Base-by-base conservation (phyloP, 2,329 filamentous ascomycete genomes). In the Coleophoma eucalyptorum region DNA sequence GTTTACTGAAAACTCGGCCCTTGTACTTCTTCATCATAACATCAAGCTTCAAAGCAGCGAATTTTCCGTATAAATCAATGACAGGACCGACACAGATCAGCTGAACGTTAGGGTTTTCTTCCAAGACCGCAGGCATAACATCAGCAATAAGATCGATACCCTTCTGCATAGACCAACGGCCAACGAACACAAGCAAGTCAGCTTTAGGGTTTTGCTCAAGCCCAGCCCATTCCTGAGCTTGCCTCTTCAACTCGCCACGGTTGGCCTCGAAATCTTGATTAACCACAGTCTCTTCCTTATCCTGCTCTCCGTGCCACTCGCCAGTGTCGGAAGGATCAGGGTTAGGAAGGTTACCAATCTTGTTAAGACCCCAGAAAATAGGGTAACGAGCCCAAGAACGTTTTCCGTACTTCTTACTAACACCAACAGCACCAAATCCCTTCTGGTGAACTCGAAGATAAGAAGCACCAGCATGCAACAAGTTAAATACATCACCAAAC, bases 141-240 rank as follows among this genome's bases (percentile, higher is more conserved):
- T 87, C 83, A n/a, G 83, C 83, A 57, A 87, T 86, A 45, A 87
- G 69, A 62, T 87, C 83, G 48, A 87, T 75, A 49, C 83, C 83
- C 65, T 87, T 87, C 60, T 87, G 83, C 73, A 84, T 79, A 8
- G 79, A 83, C 84, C 83, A 87, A 55, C 83, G 78, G 52, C 83
- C 83, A 43, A 87, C 83, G 58, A 87, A 87, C 7, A 87, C 83
- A 55, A 87, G 77, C 8, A 87, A 71, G 51, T 87, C 81, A 2
- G 84, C 83, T 37, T 81, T 72, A 1, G 81, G 77, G 55, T 83
- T 76, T 49, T 81, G 74, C 3, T 84, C 72, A 2, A 87, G 71
- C 13, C 80, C 81, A 42, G 84, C 83, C 83, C 84, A 87, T 67
- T 84, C 78, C 59, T 87, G 83, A 18, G 83, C 82, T 62, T 86